Base-by-base conservation (phyloP, 352 stramenopile genomes). In the Hyaloperonospora brassicae region DNA sequence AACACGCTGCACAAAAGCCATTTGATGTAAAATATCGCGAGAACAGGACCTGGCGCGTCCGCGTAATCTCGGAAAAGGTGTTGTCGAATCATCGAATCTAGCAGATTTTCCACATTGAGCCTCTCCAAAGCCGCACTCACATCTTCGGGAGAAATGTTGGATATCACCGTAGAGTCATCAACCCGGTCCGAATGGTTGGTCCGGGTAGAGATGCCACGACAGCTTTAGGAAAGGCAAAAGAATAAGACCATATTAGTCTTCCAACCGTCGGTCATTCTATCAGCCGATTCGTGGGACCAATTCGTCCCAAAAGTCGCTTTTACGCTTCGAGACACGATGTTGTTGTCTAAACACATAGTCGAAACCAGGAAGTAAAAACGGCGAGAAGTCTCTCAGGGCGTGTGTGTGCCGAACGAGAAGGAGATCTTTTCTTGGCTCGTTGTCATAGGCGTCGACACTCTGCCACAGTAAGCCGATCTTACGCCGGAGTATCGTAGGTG, bases 101-200 rank as follows among this genome's bases (percentile, higher is more conserved):
- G 36, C 36, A 12, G 36, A 5, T 42, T 42, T 42, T 0, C 36
- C 36, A 42, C 36, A 11, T 12, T 42, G 11, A 42, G 36, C 36
- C 36, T 42, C 10, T 42, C 78, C 89, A 42, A 42, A 21, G 11
- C 4, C 36, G n/a, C 36, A 42, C 36, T 42, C 2, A 8, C 27
- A 42, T 42, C n/a, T 0, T 42, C n/a, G 5, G 36, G n/a, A 42
- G 36, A 42, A 21, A 21, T 42, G 36, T 5, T 11, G 0, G 36
- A 21, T 11, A 11, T 12, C 36, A 42, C 36, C 2, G 11, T 42
- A 42, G 36, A 14, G 36, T 12, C 10, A 42, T 42, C 36, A 5
- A 42, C 5, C 3, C n/a, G 36, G 27, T 34, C n/a, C n/a, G 36
- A 11, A 4, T 4, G 10, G 11, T 5, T 5, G 36, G 11, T 12